Conservation (phyloP, 495 filamentous ascomycete species). For the Diplogelasinospora grovesii region DNA sequence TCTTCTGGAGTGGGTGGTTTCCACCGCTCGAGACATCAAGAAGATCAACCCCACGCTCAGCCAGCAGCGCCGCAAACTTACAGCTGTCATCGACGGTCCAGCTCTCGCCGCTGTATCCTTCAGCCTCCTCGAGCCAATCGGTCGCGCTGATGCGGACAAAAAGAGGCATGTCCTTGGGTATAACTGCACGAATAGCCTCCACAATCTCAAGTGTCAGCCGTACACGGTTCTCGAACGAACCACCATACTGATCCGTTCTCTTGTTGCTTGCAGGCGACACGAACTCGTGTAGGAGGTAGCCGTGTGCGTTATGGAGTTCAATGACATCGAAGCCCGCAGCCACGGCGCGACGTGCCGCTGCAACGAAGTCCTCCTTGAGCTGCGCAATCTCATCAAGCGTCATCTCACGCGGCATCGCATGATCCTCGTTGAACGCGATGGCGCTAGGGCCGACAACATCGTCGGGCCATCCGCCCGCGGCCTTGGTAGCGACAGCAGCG, state of each 20-base stretch:
- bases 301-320: conserved; percentile 54
- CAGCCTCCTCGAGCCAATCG: conserved; percentile 51
- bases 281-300: conserved; percentile 48
- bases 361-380: conserved; percentile 41
- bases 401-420: conserved; percentile 40
- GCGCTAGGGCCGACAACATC: conserved; percentile 53
- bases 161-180: conserved; percentile 52
- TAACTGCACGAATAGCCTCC: conserved; percentile 34
- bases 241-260: conserved; percentile 60
- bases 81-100: conserved; percentile 39
- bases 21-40: conserved; percentile 60
- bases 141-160: conserved; percentile 58
- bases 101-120: neutral
- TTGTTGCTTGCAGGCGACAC: conserved; percentile 47
- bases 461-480: conserved; percentile 59
- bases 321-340: conserved; percentile 50
- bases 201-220: conserved; percentile 52
- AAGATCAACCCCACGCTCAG: conserved; percentile 52
- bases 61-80: conserved; percentile 45
- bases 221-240: conserved; percentile 56
- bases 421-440: conserved; percentile 27
- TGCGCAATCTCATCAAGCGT: conserved; percentile 43
- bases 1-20: conserved; percentile 49
- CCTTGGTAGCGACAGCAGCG: conserved; percentile 36
- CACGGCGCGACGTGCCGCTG: conserved; percentile 40